These are phyloP conservation scores for Fagopyrum esculentum DNA, from an alignment of 148 eudicot genomes.

Conservation along the genomic window DNA sequence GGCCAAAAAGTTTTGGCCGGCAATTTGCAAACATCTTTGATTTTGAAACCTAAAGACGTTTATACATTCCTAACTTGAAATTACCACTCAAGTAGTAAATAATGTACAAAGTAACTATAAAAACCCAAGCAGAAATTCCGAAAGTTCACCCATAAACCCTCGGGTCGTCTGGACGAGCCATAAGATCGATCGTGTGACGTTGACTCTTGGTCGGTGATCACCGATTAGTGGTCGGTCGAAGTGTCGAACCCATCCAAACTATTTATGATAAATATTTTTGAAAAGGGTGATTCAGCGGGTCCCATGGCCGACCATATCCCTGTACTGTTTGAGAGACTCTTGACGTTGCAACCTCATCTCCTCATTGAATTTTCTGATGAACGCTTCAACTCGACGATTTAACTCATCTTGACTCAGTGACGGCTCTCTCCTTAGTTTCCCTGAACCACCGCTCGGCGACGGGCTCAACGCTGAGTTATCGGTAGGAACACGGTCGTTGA, in stretches of 20 bases:
- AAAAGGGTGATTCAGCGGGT: constrained; percentile 12
- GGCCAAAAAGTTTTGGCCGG: not conserved
- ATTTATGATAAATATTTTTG: not conserved
- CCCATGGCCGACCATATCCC: constrained; percentile 63
- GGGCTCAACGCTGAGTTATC: constrained; percentile 12
- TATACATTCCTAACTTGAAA: not conserved
- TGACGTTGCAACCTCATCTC: constrained; percentile 89
- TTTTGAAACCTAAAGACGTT: not conserved
- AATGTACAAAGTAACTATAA: not conserved
- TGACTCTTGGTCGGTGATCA: too few species aligned
- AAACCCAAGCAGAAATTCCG: not conserved
- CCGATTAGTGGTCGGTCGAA: too few species aligned
- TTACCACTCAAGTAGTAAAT: not conserved
- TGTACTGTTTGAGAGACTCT: constrained; percentile 53
- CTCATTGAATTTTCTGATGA: constrained; percentile 73
- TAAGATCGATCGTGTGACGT: too few species aligned
- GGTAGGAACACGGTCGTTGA: constrained; percentile 40
- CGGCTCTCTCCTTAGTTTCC: constrained; percentile 50
- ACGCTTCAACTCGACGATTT: constrained; percentile 84
- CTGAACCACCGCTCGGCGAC: constrained; percentile 13
- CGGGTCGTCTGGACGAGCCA: too few species aligned
- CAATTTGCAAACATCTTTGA: constrained; percentile 4
- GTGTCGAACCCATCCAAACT: not conserved
- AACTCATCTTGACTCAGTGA: constrained; percentile 78
- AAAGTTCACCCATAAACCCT: not conserved